Evolutionary conservation across 768 basidiomycete species (phyloP), one percentile per base, ranked within the genome.

Genomic region (Termitomyces sp.): DNA sequence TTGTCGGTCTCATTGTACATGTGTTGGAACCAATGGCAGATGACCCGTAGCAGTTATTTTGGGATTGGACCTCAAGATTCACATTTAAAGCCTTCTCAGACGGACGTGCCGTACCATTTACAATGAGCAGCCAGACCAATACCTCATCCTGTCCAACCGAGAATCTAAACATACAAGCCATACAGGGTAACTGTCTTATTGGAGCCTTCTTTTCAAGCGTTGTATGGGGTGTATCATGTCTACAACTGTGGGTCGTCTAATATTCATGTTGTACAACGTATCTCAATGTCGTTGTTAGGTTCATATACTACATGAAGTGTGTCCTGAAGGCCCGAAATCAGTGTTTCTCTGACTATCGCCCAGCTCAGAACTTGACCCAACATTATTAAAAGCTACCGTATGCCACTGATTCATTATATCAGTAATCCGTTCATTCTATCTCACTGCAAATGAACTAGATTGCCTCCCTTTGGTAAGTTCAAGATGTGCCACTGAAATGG

Each of bases 181-280:
- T 10, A 5, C 45, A 39, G n/a, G 55, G 55, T 16, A 36, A 49
- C 31, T 26, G 3, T 2, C 55, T 56, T 36, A 49, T 56, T 3
- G 55, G 55, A 47, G 5, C 34, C 15, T 56, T 48, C 24, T 42
- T 56, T 4, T 36, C 46, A 4, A 26, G 55, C 10, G 55, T 46
- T 1, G n/a, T n/a, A n/a, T n/a, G n/a, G n/a, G n/a, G n/a, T n/a
- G n/a, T n/a, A n/a, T n/a, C n/a, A n/a, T n/a, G 46, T 49, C 37
- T 55, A 8, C 54, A 55, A 55, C 31, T 48, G 54, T 55, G 22
- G 9, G 54, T n/a, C n/a, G n/a, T n/a, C n/a, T n/a, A n/a, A n/a
- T n/a, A n/a, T n/a, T n/a, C n/a, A n/a, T n/a, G n/a, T n/a, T n/a
- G n/a, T n/a, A n/a, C n/a, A n/a, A n/a, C n/a, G n/a, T n/a, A n/a